phyloP scores from a whole-genome alignment of 148 eudicot species.

The Selenicereus undatus region DNA sequence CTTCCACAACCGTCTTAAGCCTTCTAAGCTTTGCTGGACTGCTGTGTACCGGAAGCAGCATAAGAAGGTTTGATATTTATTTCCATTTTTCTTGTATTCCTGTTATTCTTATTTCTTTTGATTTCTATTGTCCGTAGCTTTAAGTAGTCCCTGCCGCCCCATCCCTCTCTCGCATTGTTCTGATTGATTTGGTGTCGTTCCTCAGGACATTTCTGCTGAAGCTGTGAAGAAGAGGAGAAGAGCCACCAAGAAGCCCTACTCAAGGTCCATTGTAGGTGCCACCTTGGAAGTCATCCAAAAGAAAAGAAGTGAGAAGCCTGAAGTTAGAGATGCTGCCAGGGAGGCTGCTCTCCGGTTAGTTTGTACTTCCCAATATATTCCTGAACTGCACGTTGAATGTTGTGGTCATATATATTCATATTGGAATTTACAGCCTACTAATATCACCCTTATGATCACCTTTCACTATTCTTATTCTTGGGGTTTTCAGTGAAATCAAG shows the following conservation, averaged over 20 bases:
- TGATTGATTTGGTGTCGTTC: background rate
- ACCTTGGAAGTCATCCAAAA: constrained; percentile 68
- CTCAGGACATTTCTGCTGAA: constrained; percentile 58
- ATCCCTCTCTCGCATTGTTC: background rate
- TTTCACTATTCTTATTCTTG: background rate
- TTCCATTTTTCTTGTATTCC: background rate
- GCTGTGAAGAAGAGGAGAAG: constrained; percentile 71
- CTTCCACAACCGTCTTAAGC: constrained; percentile 51
- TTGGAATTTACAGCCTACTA: background rate
- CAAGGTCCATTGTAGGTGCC: constrained; percentile 65
- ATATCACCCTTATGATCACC: background rate
- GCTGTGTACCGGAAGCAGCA: constrained; percentile 67
- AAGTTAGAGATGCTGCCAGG: constrained; percentile 66
- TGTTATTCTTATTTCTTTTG: background rate
- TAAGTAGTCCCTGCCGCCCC: background rate
- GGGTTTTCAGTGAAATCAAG: constrained; percentile 49
- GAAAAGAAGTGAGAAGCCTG: constrained; percentile 57
- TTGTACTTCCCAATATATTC: background rate
- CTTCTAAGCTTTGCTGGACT: constrained; percentile 44
- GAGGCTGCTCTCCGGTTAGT: constrained; percentile 65
- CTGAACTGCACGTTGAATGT: background rate
- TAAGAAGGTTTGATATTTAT: constrained; percentile 41
- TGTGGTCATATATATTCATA: background rate
- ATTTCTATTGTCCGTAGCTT: background rate
- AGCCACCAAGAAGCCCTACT: constrained; percentile 64